Evolutionary conservation across 148 eudicot genomes (phyloP).

Genomic region (Rheum nobile): DNA sequence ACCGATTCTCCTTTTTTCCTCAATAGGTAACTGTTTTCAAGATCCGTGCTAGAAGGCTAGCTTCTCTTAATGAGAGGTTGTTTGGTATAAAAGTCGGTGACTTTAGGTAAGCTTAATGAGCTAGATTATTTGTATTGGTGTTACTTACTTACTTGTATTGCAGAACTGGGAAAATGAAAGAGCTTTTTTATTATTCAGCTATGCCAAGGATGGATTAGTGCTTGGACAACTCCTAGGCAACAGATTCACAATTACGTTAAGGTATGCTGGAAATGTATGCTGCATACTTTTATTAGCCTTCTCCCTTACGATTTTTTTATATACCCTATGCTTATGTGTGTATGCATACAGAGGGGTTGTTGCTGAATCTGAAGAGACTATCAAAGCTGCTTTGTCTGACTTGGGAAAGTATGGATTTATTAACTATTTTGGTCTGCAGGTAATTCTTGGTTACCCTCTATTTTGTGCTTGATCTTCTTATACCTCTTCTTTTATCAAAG

Average conservation of each 20-base stretch:
- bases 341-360: conserved; percentile 58
- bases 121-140: conserved; percentile 9
- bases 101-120: conserved; percentile 54
- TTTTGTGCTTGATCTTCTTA: conserved; percentile 1
- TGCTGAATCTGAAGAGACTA: conserved; percentile 72
- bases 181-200: conserved; percentile 33
- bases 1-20: neutral
- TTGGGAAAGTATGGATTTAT: conserved; percentile 75
- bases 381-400: conserved; percentile 65
- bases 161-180: conserved; percentile 5
- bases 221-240: conserved; percentile 92
- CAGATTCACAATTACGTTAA: conserved; percentile 72
- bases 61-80: conserved; percentile 67
- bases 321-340: conserved; percentile 10
- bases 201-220: conserved; percentile 81
- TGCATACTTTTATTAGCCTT: neutral
- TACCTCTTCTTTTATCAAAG: neutral
- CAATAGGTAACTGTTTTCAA: conserved; percentile 82
- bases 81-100: conserved; percentile 90
- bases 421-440: conserved; percentile 95
- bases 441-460: conserved; percentile 14
- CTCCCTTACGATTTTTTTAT: neutral
- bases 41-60: conserved; percentile 67
- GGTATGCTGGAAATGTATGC: conserved; percentile 26
- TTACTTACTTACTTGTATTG: neutral